A percentile compares a stretch with the other conserved stretches of the same genome.
These are phyloP conservation scores for Citrus maxima DNA, from an alignment of 345 rosid species.

Conservation along the genomic window DNA sequence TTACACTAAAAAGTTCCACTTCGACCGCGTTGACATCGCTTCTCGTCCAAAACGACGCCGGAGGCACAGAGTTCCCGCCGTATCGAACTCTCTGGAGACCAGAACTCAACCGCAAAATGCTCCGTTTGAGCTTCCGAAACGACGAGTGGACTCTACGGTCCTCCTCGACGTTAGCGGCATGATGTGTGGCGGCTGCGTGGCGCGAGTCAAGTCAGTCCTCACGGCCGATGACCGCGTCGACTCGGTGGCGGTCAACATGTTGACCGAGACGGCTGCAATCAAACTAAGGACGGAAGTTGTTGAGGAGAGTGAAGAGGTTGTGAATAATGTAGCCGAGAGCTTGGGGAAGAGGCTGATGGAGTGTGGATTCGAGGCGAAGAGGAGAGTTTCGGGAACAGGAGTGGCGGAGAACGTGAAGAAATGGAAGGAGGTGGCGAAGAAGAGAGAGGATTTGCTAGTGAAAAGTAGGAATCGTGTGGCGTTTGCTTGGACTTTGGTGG, in stretches of 20 bases:
- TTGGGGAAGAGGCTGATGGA: constrained; percentile 72
- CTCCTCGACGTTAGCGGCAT: constrained; percentile 81
- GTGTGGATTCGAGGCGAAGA: constrained; percentile 77
- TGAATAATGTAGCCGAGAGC: constrained; percentile 47
- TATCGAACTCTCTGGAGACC: constrained; percentile 51
- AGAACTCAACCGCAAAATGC: constrained; percentile 29
- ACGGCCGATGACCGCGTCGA: constrained; percentile 76
- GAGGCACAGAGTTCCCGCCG: background rate
- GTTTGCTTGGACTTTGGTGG: constrained; percentile 94
- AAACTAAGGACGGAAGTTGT: constrained; percentile 43
- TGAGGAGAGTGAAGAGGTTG: constrained; percentile 19
- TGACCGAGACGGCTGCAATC: constrained; percentile 88
- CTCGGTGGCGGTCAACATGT: constrained; percentile 82
- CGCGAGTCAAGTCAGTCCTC: constrained; percentile 74
- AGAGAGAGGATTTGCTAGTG: constrained; percentile 71
- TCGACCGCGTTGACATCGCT: constrained; percentile 14
- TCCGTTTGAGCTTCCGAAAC: constrained; percentile 10
- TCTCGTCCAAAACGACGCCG: background rate
- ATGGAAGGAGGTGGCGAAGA: constrained; percentile 73
- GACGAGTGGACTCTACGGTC: constrained; percentile 33
- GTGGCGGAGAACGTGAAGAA: constrained; percentile 73
- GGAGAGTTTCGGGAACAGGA: constrained; percentile 70
- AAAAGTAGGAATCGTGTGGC: constrained; percentile 85
- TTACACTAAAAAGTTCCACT: background rate
- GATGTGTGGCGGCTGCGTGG: constrained; percentile 96